Evolutionary conservation across 495 filamentous ascomycete genomes (phyloP).

Genomic region (Parachaetomium inaequale): DNA sequence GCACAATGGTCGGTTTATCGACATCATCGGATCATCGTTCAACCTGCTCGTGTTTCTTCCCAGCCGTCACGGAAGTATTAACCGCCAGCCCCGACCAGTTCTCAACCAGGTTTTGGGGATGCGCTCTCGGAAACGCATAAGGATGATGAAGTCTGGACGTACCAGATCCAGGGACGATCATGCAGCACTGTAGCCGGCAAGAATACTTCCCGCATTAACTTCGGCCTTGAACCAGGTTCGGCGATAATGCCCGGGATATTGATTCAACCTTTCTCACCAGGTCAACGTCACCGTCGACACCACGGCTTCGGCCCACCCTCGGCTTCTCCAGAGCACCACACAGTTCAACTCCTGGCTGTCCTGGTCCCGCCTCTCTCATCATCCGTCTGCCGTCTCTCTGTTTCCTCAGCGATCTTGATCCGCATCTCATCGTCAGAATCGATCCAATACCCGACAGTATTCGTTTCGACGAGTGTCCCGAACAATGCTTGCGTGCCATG

Average conservation of each 20-base stretch:
- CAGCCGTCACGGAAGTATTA: neutral
- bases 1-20: neutral
- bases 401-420: neutral
- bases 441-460: neutral
- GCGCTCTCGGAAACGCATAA: constrained; percentile 1
- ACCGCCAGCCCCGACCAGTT: neutral
- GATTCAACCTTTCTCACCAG: neutral
- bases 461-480: neutral
- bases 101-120: constrained; percentile 3
- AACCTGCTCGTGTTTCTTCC: neutral
- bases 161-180: constrained; percentile 22
- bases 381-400: no score
- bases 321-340: no score
- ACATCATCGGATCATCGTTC: neutral
- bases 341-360: no score
- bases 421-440: neutral
- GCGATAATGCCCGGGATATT: neutral
- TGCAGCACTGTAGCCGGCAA: constrained; percentile 20
- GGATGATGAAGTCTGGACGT: constrained; percentile 11
- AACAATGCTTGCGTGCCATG: neutral
- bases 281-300: neutral
- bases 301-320: neutral
- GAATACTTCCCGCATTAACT: constrained; percentile 12
- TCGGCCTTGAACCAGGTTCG: neutral
- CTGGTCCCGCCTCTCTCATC: no score